Evolutionary conservation across 805 yeast genomes (phyloP).

Genomic region (Kodamaea hsintzibuensis): DNA sequence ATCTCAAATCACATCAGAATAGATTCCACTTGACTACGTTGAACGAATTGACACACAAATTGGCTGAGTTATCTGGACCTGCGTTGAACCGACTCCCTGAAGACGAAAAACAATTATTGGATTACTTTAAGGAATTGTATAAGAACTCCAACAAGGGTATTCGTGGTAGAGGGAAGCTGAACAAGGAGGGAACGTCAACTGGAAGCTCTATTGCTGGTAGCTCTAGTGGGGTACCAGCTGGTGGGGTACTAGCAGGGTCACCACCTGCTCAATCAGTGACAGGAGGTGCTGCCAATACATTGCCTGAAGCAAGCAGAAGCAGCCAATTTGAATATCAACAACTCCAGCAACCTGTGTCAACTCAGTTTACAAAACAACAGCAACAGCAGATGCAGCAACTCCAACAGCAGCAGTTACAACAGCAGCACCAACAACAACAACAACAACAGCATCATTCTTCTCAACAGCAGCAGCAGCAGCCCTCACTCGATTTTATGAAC

Average conservation of each 20-base stretch:
- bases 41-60: slow-evolving; percentile 60
- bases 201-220: slow-evolving; percentile 1
- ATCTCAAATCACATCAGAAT: slow-evolving; percentile 91
- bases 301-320: not conserved
- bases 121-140: slow-evolving; percentile 78
- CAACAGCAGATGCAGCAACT: slow-evolving; percentile 9
- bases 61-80: slow-evolving; percentile 60
- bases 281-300: not conserved
- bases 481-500: slow-evolving; percentile 13
- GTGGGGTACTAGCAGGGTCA: slow-evolving; percentile 10
- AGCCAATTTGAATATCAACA: slow-evolving; percentile 38
- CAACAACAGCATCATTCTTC: slow-evolving; percentile 8
- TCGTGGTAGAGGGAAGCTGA: slow-evolving; percentile 77
- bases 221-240: slow-evolving; percentile 5
- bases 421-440: slow-evolving; percentile 9
- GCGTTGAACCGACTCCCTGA: slow-evolving; percentile 50
- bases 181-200: slow-evolving; percentile 7
- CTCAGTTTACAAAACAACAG: slow-evolving; percentile 6
- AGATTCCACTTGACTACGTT: slow-evolving; percentile 78
- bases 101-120: slow-evolving; percentile 66
- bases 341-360: slow-evolving; percentile 1
- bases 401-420: slow-evolving; percentile 12
- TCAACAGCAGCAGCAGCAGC: slow-evolving; percentile 10
- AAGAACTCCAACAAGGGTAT: slow-evolving; percentile 90
- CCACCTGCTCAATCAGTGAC: slow-evolving; percentile 1